Percentiles rank a stretch among this genome's conserved stretches.
Evolutionary conservation across 1,139 yeast species (phyloP).

Genomic region (Saccharomyces hybrid): DNA sequence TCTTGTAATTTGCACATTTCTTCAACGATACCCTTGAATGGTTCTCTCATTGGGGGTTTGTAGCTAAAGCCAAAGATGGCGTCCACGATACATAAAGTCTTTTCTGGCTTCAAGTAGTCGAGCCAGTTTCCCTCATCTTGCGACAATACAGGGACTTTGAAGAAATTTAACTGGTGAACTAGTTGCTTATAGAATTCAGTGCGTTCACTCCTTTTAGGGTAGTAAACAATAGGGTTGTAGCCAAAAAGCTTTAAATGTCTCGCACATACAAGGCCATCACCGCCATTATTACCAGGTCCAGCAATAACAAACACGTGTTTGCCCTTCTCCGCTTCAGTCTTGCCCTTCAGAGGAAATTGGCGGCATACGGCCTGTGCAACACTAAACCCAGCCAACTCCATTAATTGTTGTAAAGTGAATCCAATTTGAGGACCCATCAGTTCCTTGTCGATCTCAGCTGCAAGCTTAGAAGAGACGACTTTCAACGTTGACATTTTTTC

Average conservation of each 20-base stretch:
- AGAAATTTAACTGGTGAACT: slow-evolving; percentile 32
- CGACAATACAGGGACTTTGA: slow-evolving; percentile 24
- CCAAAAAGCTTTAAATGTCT: slow-evolving; percentile 80
- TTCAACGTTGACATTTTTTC: slow-evolving; percentile 16
- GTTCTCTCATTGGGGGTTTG: slow-evolving; percentile 77
- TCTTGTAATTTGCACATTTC: slow-evolving; percentile 37
- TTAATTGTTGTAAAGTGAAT: slow-evolving; percentile 84
- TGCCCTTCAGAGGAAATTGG: slow-evolving; percentile 43
- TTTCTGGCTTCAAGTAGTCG: slow-evolving; percentile 20
- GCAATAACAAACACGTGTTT: slow-evolving; percentile 58
- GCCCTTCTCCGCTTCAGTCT: slow-evolving; percentile 15
- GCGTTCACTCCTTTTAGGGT: slow-evolving; percentile 52
- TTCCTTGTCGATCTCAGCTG: slow-evolving; percentile 74
- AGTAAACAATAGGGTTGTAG: slow-evolving; percentile 60
- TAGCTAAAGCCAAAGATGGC: slow-evolving; percentile 91
- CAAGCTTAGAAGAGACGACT: slow-evolving; percentile 53
- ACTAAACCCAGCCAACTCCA: slow-evolving; percentile 94
- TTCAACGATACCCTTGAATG: slow-evolving; percentile 56
- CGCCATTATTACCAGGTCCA: slow-evolving; percentile 96
- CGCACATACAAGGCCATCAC: slow-evolving; percentile 94
- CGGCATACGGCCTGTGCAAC: slow-evolving; percentile 81
- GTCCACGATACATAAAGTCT: slow-evolving; percentile 49
- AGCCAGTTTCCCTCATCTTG: slow-evolving; percentile 21
- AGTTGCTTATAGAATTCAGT: slow-evolving; percentile 35
- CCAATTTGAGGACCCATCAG: slow-evolving; percentile 75